These are phyloP conservation scores for Thymus quinquecostatus DNA, from an alignment of 257 asterid genomes.

Conservation along the genomic window DNA sequence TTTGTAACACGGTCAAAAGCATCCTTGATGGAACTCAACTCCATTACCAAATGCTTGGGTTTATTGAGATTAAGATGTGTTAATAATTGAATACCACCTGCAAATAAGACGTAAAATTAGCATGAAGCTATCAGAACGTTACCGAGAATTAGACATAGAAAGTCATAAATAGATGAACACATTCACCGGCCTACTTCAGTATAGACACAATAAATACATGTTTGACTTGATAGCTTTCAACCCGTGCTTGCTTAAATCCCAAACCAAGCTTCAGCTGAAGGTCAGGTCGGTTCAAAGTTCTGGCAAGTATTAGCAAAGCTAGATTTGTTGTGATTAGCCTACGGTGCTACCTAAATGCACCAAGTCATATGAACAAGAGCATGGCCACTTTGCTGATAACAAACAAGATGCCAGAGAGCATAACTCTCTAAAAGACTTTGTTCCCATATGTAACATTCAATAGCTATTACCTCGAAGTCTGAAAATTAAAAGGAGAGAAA, in stretches of 20 bases:
- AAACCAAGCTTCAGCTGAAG: slow-evolving; percentile 18
- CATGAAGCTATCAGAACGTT: slow-evolving; percentile 13
- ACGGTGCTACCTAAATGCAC: background rate
- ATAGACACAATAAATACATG: background rate
- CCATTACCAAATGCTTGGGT: slow-evolving; percentile 54
- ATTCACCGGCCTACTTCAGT: background rate
- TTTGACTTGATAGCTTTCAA: background rate
- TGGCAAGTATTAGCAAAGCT: background rate
- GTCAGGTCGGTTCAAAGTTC: background rate
- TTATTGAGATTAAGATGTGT: slow-evolving; percentile 27
- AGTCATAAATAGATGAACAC: background rate
- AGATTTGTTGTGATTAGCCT: background rate
- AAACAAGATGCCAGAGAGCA: background rate
- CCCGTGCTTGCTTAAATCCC: background rate
- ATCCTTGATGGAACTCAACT: slow-evolving; percentile 76
- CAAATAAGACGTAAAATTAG: slow-evolving; percentile 18
- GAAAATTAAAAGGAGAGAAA: background rate
- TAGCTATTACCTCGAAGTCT: background rate
- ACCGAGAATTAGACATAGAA: slow-evolving; percentile 12
- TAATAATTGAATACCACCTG: slow-evolving; percentile 38
- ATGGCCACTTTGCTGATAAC: background rate
- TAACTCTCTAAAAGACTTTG: background rate
- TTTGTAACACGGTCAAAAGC: slow-evolving; percentile 86
- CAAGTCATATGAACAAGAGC: background rate
- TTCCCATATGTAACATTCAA: background rate